These are phyloP conservation scores for Botrytis medusae DNA, from an alignment of 2,329 filamentous ascomycete genomes.

Conservation along the genomic window DNA sequence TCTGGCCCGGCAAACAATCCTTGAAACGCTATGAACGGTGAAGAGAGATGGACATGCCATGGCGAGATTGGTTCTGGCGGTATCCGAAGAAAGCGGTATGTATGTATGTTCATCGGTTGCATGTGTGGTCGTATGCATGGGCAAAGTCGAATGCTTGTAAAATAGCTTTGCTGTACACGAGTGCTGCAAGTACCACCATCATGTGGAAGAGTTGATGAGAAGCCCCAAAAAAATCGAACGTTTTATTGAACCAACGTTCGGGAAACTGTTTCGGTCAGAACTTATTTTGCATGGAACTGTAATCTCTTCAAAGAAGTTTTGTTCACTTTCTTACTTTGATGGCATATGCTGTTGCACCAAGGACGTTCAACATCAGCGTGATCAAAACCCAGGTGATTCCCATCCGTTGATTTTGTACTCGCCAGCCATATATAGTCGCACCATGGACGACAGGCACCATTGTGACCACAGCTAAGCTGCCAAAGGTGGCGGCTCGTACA, in stretches of 20 bases:
- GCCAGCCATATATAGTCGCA: constrained; percentile 39
- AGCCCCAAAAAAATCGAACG: constrained; percentile 48
- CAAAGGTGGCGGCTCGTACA: constrained; percentile 45
- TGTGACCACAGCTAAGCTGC: constrained; percentile 44
- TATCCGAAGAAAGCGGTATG: constrained; percentile 13
- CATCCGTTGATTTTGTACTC: constrained; percentile 43
- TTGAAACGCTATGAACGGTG: constrained; percentile 9
- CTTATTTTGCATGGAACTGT: background rate
- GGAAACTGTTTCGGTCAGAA: constrained; percentile 42
- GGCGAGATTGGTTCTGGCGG: constrained; percentile 4
- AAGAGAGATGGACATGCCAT: constrained; percentile 6
- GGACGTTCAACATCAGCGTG: constrained; percentile 43
- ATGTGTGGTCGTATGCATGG: constrained; percentile 27
- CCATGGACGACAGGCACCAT: constrained; percentile 46
- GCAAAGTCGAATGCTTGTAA: constrained; percentile 42
- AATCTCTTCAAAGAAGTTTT: background rate
- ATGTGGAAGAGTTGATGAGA: constrained; percentile 53
- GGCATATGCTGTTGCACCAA: constrained; percentile 44
- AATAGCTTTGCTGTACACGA: constrained; percentile 43
- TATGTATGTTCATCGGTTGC: constrained; percentile 9
- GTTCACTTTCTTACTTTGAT: constrained; percentile 33
- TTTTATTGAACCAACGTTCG: constrained; percentile 45
- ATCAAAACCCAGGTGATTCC: constrained; percentile 44
- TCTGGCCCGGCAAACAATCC: constrained; percentile 3
- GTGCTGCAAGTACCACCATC: constrained; percentile 46